Evolutionary conservation across 495 filamentous ascomycete genomes (phyloP), one percentile per base, ranked within the genome.

Genomic region (Zalerion maritima): DNA sequence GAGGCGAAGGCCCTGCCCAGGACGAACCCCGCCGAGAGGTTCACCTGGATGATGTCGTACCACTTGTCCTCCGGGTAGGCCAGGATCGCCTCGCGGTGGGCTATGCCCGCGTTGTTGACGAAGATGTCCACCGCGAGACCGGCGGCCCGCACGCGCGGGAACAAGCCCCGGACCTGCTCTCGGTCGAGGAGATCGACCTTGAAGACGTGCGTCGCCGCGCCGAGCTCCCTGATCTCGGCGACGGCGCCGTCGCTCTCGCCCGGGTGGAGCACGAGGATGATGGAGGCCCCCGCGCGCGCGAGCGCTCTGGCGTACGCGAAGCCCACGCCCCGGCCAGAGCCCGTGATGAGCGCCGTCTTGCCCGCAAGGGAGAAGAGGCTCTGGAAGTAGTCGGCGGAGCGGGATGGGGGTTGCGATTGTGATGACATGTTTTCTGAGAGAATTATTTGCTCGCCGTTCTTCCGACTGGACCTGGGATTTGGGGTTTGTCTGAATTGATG

Each of bases 321-420:
- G 13, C 76, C 76, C 3, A 81, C 52, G 5, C 76, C 76, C 29
- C 76, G 54, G 2, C 70, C 75, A 18, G 74, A 75, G 14, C 77
- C 76, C 11, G 75, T 78, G 10, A 81, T 61, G 24, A 81, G 69
- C 23, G 72, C 76, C 26, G 78, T 67, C 52, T 80, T 78, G 33
- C 73, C 75, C 10, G 72, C 55, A 36, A 81, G 71, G 18, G 66
- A 71, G 59, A 81, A 81, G 43, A 81, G 65, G 43, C 44, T 57
- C 14, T 50, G 37, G 54, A 79, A 75, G 41, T 73, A 58, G 5
- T n/a, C n/a, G n/a, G n/a, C n/a, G n/a, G n/a, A n/a, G n/a, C n/a
- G n/a, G n/a, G n/a, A n/a, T n/a, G n/a, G n/a, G n/a, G n/a, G n/a
- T n/a, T n/a, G n/a, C n/a, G n/a, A n/a, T n/a, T n/a, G n/a, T n/a